Evolutionary conservation across 1,284 basidiomycete species (phyloP).

Genomic region (Heterobasidion irregulare): DNA sequence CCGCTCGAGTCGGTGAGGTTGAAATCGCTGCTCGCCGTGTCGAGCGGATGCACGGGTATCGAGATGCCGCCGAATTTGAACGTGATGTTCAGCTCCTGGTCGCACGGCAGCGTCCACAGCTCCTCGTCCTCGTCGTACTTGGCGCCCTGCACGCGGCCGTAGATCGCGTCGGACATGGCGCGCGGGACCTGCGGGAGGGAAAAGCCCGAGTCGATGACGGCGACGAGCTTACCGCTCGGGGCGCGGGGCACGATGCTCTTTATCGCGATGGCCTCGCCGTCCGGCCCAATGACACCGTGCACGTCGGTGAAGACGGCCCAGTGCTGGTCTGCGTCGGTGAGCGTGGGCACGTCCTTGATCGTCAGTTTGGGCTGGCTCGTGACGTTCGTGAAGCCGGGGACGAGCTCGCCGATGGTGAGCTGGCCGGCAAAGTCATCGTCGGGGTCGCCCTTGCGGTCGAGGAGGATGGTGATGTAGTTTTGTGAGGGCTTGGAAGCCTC

Average conservation of each 20-base stretch:
- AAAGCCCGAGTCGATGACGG: constrained; percentile 64
- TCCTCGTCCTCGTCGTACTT: constrained; percentile 31
- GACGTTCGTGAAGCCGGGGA: constrained; percentile 24
- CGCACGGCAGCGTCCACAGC: constrained; percentile 54
- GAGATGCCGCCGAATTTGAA: constrained; percentile 44
- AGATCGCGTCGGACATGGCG: constrained; percentile 46
- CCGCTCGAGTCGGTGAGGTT: constrained; percentile 34
- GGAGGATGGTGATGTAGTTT: constrained; percentile 45
- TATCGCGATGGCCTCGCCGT: constrained; percentile 36
- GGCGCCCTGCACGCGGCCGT: constrained; percentile 41
- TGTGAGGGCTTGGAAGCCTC: constrained; percentile 35
- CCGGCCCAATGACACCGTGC: constrained; percentile 28
- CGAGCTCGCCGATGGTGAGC: constrained; percentile 27
- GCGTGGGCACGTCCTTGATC: constrained; percentile 18
- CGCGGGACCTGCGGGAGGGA: constrained; percentile 57
- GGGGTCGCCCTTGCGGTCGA: constrained; percentile 23
- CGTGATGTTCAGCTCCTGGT: constrained; percentile 51
- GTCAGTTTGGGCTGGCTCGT: constrained; percentile 25
- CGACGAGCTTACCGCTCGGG: constrained; percentile 34
- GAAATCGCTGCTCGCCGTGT: constrained; percentile 31
- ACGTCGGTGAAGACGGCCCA: constrained; percentile 28
- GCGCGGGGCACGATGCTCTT: constrained; percentile 33
- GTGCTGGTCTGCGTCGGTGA: constrained; percentile 22
- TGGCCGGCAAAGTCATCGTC: constrained; percentile 25
- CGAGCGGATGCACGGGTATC: constrained; percentile 57